phyloP scores from a whole-genome alignment of 1,139 yeast genomes.

The Geotrichum macrosporum region DNA sequence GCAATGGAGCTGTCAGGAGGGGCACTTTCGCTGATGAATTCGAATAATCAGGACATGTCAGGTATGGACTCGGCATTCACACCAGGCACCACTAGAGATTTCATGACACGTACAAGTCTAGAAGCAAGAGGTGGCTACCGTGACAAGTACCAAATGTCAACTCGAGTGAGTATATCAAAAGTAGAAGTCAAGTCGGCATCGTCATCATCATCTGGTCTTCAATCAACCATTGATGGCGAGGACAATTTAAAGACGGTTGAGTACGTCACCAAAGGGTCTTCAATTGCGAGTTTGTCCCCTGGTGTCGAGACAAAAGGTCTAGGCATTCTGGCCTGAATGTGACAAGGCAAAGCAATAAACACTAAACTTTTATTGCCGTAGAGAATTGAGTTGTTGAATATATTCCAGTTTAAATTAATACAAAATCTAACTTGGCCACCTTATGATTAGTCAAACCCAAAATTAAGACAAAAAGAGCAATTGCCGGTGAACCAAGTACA shows the following conservation, averaged over 20 bases:
- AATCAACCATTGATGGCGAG: too few species aligned
- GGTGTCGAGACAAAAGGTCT: too few species aligned
- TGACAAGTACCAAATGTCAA: neutral
- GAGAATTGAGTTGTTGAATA: too few species aligned
- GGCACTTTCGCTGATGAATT: neutral
- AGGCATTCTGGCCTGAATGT: too few species aligned
- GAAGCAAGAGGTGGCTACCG: neutral
- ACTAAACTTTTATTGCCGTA: too few species aligned
- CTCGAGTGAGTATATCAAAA: neutral
- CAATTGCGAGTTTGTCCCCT: too few species aligned
- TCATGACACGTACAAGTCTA: neutral
- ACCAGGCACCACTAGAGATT: conserved; percentile 1
- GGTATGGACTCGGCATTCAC: neutral
- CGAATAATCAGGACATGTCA: neutral
- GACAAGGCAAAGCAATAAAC: too few species aligned
- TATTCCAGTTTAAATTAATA: too few species aligned
- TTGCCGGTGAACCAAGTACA: too few species aligned
- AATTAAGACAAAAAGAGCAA: too few species aligned
- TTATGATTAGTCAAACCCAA: neutral
- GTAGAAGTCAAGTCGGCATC: neutral
- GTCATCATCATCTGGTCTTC: neutral
- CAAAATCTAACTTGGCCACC: neutral
- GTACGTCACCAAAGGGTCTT: too few species aligned
- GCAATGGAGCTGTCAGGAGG: neutral
- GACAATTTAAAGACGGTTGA: too few species aligned